phyloP scores from a whole-genome alignment of 805 yeast genomes.

The Millerozyma miso region DNA sequence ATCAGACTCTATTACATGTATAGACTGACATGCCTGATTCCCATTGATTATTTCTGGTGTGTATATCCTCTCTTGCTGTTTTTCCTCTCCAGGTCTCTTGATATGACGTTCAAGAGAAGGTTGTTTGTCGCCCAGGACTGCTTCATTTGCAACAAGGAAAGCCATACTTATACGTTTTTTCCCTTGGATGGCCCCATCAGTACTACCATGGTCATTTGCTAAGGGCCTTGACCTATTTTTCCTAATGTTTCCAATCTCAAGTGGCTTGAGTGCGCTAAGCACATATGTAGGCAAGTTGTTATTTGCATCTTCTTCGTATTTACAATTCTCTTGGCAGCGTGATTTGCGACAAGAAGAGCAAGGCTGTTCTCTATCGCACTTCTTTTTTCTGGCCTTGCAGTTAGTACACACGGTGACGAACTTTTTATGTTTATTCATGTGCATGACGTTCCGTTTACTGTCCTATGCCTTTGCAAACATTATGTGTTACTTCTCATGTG shows the following conservation, averaged over 20 bases:
- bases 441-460: no score
- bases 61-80: no score
- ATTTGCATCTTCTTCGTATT: slow-evolving; percentile 1
- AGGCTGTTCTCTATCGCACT: not conserved
- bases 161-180: no score
- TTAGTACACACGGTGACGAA: not conserved
- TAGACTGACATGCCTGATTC: no score
- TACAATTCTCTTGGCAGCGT: not conserved
- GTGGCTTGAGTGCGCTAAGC: slow-evolving; percentile 2
- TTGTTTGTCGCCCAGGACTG: no score
- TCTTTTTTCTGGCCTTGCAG: not conserved
- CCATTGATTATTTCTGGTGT: no score
- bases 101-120: no score
- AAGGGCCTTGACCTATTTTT: not conserved
- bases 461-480: no score
- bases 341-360: not conserved
- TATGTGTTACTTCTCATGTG: no score
- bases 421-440: not conserved
- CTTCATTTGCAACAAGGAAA: no score
- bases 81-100: no score
- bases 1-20: no score
- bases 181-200: not conserved
- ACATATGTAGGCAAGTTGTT: not conserved
- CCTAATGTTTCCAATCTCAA: not conserved
- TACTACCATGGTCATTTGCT: not conserved